Evolutionary conservation across 352 stramenopile species (phyloP), one percentile per base, ranked within the genome.

Genomic region (Phytophthora pistaciae): DNA sequence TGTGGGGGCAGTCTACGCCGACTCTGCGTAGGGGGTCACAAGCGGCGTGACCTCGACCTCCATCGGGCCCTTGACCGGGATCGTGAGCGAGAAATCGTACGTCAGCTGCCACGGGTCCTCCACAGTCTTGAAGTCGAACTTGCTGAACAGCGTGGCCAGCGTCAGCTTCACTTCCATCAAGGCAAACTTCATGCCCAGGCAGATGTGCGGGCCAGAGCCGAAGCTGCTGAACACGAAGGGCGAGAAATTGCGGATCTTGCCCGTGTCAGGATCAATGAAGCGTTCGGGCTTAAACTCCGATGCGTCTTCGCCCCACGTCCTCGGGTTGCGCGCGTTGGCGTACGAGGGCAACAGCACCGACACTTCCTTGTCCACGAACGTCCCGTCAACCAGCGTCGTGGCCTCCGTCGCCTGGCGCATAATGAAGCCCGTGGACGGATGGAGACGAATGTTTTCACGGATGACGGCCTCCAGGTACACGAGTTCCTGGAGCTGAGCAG

Each of bases 391-490:
- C 8, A 90, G 67, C 40, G 72, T 62, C 5, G 80, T 84, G 36
- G 77, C 64, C 11, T 66, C 31, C 8, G 63, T 75, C 2, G 72
- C 77, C 23, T 74, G 72, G n/a, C 80, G 81, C 36, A 77, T 72
- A 23, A 82, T 81, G 25, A 79, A 70, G 3, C 79, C 70, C 13
- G 91, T 78, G 18, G 81, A 73, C 25, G 84, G 83, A 60, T 80
- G 87, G 18, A 93, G 61, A 0, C 86, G 80, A 25, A 93, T 62
- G 29, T 70, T 87, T 66, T 93, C 85, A 3, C 63, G 68, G 25
- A 91, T 69, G 23, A 78, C 77, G 8, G 76, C 85, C 31, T 83
- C 70, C 3, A 91, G 56, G 60, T 91, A 93, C 53, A 76, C 68
- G 9, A 92, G 70, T 14, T 77, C 53, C 65, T 80, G 68, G 20